Percentiles rank a stretch among this genome's conserved stretches.
Evolutionary conservation across 176 grass and related monocot species (phyloP).

Genomic region (Coix lacrymajobi): DNA sequence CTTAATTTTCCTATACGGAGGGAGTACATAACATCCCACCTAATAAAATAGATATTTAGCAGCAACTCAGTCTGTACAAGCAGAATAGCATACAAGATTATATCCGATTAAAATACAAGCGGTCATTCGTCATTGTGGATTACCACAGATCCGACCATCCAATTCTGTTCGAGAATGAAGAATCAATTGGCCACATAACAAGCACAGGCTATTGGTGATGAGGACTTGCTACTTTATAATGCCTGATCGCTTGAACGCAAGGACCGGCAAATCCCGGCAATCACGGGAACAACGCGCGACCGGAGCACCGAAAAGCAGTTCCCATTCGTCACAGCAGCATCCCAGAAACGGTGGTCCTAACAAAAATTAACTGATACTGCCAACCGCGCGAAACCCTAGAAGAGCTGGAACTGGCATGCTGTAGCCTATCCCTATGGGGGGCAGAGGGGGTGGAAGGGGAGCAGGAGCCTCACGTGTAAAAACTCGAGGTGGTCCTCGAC

Average conservation of each 20-base stretch:
- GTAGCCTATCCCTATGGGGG: neutral
- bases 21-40: too few species aligned
- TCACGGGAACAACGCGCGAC: slow-evolving; percentile 12
- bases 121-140: neutral
- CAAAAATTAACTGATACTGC: neutral
- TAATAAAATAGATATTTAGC: neutral
- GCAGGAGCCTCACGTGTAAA: slow-evolving; percentile 53
- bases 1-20: too few species aligned
- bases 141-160: neutral
- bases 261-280: neutral
- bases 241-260: neutral
- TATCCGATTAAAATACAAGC: neutral
- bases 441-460: neutral
- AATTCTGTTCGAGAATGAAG: neutral
- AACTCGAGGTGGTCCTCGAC: slow-evolving; percentile 90
- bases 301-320: neutral
- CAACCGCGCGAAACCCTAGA: slow-evolving; percentile 23
- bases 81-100: neutral
- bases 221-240: neutral
- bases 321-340: neutral
- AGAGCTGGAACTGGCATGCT: neutral
- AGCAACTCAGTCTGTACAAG: neutral
- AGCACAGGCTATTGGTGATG: neutral
- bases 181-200: neutral
- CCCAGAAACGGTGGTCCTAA: neutral